Base-by-base conservation (phyloP, 2,329 filamentous ascomycete genomes). In the Fusarium clavum region DNA sequence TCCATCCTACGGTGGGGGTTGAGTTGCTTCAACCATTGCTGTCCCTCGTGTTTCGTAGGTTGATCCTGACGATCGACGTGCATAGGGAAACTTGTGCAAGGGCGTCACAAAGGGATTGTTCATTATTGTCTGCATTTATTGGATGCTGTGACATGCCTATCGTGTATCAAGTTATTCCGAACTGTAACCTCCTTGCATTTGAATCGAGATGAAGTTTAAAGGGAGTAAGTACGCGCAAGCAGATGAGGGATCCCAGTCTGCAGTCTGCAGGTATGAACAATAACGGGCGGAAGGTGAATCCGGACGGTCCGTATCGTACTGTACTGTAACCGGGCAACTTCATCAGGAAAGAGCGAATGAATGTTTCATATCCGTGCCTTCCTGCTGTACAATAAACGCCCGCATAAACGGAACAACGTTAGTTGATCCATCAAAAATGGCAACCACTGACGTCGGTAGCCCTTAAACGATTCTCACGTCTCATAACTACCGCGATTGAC, bases 191-290 rank as follows among this genome's bases (percentile, higher is more conserved):
- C 48, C 45, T 24, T 56, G 40, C 61, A 34, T 43, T 41, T 51
- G 30, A 30, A 59, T 56, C 43, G 43, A 56, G 64, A 69, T 61
- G 57, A 57, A 40, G 38, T 38, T 34, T 45, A 22, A 64, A 45
- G 47, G 24, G 27, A 44, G n/a, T 18, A 47, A 44, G 55, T 41
- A 64, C 40, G 16, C 34, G 32, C 43, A 46, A 63, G 43, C 30
- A 48, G 22, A 25, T 22, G 38, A 66, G 29, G 27, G 14, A 20
- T 45, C 34, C 18, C 32, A 11, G 24, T 46, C 12, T 18, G 13
- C 18, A n/a, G 18, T 48, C n/a, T 11, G 44, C 10, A 38, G 8
- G 49, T 34, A 24, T n/a, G 51, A 29, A 24, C 18, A 29, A 13
- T 13, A 25, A 52, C 25, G 29, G 14, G n/a, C 45, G 30, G 43